These are phyloP conservation scores for Lipomyces lipofer DNA, from an alignment of 805 yeast species.

Conservation along the genomic window DNA sequence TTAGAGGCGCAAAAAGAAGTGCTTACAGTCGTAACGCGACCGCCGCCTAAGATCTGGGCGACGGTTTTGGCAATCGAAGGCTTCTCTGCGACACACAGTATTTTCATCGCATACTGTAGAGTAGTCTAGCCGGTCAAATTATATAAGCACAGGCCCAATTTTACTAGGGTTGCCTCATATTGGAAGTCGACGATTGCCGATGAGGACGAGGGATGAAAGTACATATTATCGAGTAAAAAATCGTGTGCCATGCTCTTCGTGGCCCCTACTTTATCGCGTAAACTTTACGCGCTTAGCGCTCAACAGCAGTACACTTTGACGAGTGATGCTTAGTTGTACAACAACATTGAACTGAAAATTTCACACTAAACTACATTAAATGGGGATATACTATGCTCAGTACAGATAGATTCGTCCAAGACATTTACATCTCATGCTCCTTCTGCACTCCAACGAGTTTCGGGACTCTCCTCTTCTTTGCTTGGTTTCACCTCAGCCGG, in stretches of 20 bases:
- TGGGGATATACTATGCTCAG: no score
- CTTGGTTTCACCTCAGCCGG: no score
- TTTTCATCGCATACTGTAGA: slow-evolving; percentile 50
- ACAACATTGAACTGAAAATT: no score
- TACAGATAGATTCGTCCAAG: background rate
- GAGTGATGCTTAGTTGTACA: no score
- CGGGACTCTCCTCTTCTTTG: no score
- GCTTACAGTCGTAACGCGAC: slow-evolving; percentile 45
- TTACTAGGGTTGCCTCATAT: background rate
- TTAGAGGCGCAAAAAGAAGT: background rate
- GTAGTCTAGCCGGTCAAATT: background rate
- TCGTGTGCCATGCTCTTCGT: background rate
- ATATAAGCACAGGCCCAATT: background rate
- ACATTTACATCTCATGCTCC: background rate
- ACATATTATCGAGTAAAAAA: background rate
- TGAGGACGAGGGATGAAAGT: background rate
- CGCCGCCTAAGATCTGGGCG: slow-evolving; percentile 73
- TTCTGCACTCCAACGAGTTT: background rate
- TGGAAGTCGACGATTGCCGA: background rate
- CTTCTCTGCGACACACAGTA: slow-evolving; percentile 95
- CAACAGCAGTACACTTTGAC: no score
- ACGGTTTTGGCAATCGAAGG: slow-evolving; percentile 91
- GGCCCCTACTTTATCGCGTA: background rate
- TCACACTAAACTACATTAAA: no score
- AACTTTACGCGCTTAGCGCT: background rate